Base-by-base conservation (phyloP, 768 basidiomycete species). In the Tricholoma bakamatsutake region DNA sequence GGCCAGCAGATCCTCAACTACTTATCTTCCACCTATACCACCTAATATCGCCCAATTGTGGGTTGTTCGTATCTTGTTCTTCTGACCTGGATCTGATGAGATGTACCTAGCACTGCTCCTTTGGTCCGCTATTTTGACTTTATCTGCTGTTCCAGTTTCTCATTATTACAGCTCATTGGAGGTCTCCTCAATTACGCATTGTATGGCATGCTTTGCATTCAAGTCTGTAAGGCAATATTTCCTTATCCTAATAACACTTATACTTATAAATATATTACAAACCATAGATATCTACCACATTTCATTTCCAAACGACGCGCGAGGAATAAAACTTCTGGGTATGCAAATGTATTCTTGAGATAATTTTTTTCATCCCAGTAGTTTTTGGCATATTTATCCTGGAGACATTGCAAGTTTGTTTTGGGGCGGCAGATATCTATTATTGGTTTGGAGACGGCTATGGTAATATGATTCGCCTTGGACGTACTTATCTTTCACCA, bases 361-460 rank as follows among this genome's bases (percentile, higher is more conserved):
- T 31, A 31, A 37, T 1, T 5, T 37, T 15, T 37, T 37, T 37
- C 5, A 15, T 5, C 12, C 35, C 6, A 37, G 13, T 37, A 70
- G 70, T 68, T 5, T 67, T 65, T 51, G 40, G 50, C 47, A 47
- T 62, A 27, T 66, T 68, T 42, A n/a, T 60, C 6, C 17, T 64
- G 30, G 68, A 69, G 49, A 58, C 60, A 0, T 28, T 59, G 10
- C 70, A 71, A 56, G 61, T 62, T 15, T 52, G 49, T 12, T 53
- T 71, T 43, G 59, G 51, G 34, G 64, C 59, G 8, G 64, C 58
- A 5, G 70, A 72, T 51, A 60, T 59, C 5, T 64, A 62, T 49
- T 64, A 60, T 54, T 67, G 66, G 64, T 70, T 63, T 57, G 63
- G 54, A 11, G 40, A 64, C 0, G 66, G 67, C 30, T 70, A 68